Base-by-base conservation (phyloP, 2,329 filamentous ascomycete genomes). In the Clarireedia sp. region DNA sequence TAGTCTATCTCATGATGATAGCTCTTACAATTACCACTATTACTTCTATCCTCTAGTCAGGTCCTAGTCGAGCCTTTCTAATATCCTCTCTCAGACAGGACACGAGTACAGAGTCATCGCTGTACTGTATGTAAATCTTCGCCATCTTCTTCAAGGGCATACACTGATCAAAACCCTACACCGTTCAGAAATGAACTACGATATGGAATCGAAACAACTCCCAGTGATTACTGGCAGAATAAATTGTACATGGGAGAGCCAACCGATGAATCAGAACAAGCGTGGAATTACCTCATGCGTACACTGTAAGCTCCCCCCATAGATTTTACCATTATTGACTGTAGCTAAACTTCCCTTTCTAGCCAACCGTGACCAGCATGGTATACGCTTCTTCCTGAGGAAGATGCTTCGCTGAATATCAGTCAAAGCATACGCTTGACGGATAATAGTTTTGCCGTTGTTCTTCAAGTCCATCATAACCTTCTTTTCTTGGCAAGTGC, bases 401-500 rank as follows among this genome's bases (percentile, higher is more conserved):
- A 52, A 46, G 50, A 40, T n/a, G 29, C 19, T 1, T 24, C 26
- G 17, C 14, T 52, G 12, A 43, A 52, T 10, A 52, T 52, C 10
- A 52, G 46, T 8, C 45, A 47, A 8, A 52, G 50, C 16, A 52
- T 52, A 24, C 50, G 45, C 8, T 19, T 52, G 7, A 26, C 43
- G 3, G 40, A 47, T n/a, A 26, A 52, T 9, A 52, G 33, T 9
- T 46, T 52, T 10, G 50, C 50, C 6, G 50, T 52, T 12, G 37
- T 52, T 47, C 50, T 52, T 9, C 33, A 40, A 5, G 50, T 52
- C 23, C 50, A 52, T 14, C 50, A 52, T 16, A 52, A 52, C 16
- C 50, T 52, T 37, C 50, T 47, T 10, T 52, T 40, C 37, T 12
- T 52, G 19, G 41, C 33, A 52, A 33, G 29, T 52, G 29, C 29